Base-by-base conservation (phyloP, 495 filamentous ascomycete species). In the Aspergillus kassunensis region DNA sequence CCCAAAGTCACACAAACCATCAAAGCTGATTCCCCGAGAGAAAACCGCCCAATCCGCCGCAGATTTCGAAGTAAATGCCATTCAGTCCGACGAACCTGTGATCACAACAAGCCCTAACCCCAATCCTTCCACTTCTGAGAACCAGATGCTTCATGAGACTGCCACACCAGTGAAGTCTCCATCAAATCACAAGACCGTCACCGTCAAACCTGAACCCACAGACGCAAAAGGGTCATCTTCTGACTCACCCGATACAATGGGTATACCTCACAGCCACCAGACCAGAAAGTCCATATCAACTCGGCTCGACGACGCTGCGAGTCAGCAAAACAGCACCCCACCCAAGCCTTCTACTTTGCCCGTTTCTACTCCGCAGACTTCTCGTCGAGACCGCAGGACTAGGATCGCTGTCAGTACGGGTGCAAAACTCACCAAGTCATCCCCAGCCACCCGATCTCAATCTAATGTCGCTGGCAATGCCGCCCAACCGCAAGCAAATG, bases 251-350 rank as follows among this genome's bases (percentile, higher is more conserved):
- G 45, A 39, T 16, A 46, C 30, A 18, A 49, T 53, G 49, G 37
- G 24, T 13, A 33, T 33, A 2, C 2, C 56, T n/a, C 48, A 43
- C 15, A 49, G 13, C 19, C 55, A 49, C 24, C 48, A 50, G 39
- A 39, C 49, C 19, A 42, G 57, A 51, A 55, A 57, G 37, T 59
- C 61, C 11, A 51, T 60, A 40, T 42, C 56, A 21, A 54, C 55
- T 12, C 58, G 58, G 20, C 25, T 37, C 27, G 52, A 58, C 40
- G 51, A 30, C 10, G 18, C 44, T 29, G 48, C 11, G 16, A 20
- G 18, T 12, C 44, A 54, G 15, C 52, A 56, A 24, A 53, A 36
- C 16, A 33, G 30, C 8, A 33, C 24, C 11, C 49, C 55, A 18
- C 25, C 47, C 18, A 31, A 51, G 31, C 13, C 42, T 29, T 13